These are phyloP conservation scores for Kondoa subrosea DNA, from an alignment of 768 basidiomycete species.

Conservation along the genomic window DNA sequence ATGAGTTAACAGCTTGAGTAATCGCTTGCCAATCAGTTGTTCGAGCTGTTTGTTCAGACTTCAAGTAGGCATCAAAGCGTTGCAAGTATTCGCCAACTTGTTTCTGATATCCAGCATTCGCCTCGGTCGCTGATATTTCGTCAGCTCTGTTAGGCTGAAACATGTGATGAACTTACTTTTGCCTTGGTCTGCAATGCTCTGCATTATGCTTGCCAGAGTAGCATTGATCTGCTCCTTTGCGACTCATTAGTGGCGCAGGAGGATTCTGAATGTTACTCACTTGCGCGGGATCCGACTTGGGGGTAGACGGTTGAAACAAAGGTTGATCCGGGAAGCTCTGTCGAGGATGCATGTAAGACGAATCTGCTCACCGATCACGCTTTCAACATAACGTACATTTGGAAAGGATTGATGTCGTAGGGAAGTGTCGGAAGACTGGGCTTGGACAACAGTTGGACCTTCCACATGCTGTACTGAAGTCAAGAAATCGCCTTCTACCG, in stretches of 20 bases:
- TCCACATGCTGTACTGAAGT: background rate
- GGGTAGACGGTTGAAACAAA: background rate
- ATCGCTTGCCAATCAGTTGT: background rate
- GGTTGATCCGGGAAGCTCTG: too few species aligned
- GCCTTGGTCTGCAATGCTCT: background rate
- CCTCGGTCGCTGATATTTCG: background rate
- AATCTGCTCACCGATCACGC: too few species aligned
- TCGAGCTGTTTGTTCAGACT: background rate
- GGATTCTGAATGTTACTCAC: background rate
- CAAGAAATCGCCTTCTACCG: background rate
- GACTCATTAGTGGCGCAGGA: background rate
- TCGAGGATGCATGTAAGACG: too few species aligned
- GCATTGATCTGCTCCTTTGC: background rate
- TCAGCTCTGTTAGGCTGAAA: background rate
- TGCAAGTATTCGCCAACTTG: constrained; percentile 1
- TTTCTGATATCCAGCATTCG: constrained; percentile 4
- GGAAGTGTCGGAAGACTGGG: background rate
- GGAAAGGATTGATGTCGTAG: background rate
- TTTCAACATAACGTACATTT: too few species aligned
- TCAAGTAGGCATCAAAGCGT: background rate
- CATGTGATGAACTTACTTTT: background rate
- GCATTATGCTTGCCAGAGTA: background rate
- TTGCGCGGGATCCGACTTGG: background rate
- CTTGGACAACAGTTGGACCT: background rate
- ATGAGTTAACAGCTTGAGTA: background rate